Base-by-base conservation (phyloP, 768 basidiomycete species). In the Rhodotorula graminis region DNA sequence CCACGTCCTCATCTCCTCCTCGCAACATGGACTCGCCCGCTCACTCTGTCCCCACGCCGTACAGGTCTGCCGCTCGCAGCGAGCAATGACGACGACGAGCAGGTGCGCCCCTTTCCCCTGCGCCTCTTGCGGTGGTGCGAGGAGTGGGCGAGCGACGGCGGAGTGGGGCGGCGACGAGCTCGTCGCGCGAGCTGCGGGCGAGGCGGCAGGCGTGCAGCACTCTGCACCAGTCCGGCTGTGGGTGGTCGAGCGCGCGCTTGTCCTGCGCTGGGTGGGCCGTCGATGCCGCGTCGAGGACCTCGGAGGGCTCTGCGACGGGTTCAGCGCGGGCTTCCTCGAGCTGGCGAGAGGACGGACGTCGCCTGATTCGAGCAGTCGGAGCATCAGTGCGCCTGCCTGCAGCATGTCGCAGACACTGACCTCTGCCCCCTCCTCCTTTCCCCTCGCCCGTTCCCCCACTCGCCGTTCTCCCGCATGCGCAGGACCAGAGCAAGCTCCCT, bases 401-500 rank as follows among this genome's bases (percentile, higher is more conserved):
- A 6, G 44, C 44, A 12, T 14, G 8, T 12, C 8, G 15, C 44
- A 25, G 23, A 25, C 11, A 25, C 50, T 52, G 50, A 52, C 50
- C 46, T 47, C 64, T 9, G 18, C 49, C 8, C 12, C 4, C 11
- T 15, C 18, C 10, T 6, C 8, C n/a, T 33, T 27, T 29, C 27
- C 8, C 6, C 53, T n/a, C 15, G 6, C 9, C 31, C 55, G 19
- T 33, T 18, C 16, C n/a, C 29, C 58, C 27, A 40, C 62, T 29
- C 29, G 18, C 44, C 44, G 2, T 18, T 14, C 11, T 14, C 29
- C 31, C 40, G 6, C 29, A 11, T 9, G 31, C 46, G 33, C 75
- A 98, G 95, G 96, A 92, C 76, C 37, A 44, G 27, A 94, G 90
- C 80, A 85, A 89, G 67, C 84, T 99, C 53, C 92, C 93, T 80